Percentiles rank a stretch among this genome's conserved stretches.
Evolutionary conservation across 2,329 filamentous ascomycete genomes (phyloP).

Genomic region (Trichoderma sp.): DNA sequence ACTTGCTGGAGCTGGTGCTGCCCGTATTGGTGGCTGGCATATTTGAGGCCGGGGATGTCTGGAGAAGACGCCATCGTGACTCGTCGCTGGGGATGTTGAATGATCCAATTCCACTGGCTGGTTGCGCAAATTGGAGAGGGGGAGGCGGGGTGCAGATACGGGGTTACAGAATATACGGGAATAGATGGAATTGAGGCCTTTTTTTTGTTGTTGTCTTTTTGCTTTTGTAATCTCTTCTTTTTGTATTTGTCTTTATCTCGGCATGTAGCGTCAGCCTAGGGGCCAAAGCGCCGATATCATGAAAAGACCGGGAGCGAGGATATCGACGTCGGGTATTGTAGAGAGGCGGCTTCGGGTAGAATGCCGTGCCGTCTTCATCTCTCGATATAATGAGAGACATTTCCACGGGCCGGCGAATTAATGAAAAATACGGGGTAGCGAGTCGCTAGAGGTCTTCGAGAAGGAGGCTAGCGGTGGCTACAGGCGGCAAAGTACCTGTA

Average conservation of each 20-base stretch:
- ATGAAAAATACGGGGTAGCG: slow-evolving; percentile 10
- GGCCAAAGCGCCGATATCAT: background rate
- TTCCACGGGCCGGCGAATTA: background rate
- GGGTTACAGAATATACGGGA: background rate
- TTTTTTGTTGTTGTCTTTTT: background rate
- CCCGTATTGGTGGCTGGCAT: slow-evolving; percentile 39
- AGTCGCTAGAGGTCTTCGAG: slow-evolving; percentile 8
- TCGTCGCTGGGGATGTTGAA: background rate
- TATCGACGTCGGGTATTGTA: too few relatives aligned
- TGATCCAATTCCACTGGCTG: background rate
- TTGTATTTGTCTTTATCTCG: background rate
- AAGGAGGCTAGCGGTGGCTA: background rate
- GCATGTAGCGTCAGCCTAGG: background rate
- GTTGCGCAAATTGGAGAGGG: background rate
- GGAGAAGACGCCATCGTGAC: slow-evolving; percentile 5
- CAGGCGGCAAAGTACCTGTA: background rate
- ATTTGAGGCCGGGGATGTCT: slow-evolving; percentile 29
- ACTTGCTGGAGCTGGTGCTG: slow-evolving; percentile 45
- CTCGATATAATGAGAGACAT: background rate
- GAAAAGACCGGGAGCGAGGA: background rate
- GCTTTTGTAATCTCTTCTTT: background rate
- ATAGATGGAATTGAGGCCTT: background rate
- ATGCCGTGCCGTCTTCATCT: background rate
- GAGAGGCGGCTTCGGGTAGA: background rate
- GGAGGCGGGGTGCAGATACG: background rate